Evolutionary conservation across 495 filamentous ascomycete genomes (phyloP).

Genomic region (Cudoniella acicularis): DNA sequence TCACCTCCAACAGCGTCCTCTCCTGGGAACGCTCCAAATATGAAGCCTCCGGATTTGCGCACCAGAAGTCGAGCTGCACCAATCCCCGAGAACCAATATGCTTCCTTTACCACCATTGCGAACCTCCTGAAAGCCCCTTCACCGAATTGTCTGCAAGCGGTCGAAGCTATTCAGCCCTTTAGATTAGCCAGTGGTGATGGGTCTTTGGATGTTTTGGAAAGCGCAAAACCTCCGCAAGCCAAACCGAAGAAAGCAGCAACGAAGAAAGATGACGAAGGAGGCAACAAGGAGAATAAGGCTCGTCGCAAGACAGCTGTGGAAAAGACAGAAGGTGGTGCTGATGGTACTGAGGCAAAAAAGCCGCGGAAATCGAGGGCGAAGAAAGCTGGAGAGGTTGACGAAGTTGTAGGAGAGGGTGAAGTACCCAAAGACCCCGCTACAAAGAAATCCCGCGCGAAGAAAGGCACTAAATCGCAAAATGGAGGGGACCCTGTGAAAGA

Average conservation of each 20-base stretch:
- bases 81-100: conserved; percentile 30
- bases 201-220: not conserved
- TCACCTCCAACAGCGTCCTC: conserved; percentile 44
- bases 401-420: no score
- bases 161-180: no score
- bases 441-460: conserved; percentile 30
- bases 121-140: conserved; percentile 22
- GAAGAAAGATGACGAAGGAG: conserved; percentile 16
- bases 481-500: conserved; percentile 3
- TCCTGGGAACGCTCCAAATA: conserved; percentile 36
- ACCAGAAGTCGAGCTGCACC: conserved; percentile 32
- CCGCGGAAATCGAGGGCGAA: not conserved
- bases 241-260: conserved; percentile 1
- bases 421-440: no score
- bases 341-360: not conserved
- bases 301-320: conserved; percentile 27
- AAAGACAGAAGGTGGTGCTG: not conserved
- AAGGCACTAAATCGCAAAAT: not conserved
- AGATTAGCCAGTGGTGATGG: no score
- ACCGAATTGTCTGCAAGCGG: no score
- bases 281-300: conserved; percentile 1
- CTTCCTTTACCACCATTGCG: conserved; percentile 40
- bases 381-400: no score
- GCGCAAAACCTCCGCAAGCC: not conserved
- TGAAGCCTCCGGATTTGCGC: conserved; percentile 27